Base-by-base conservation (phyloP, 1,139 yeast species). In the Kazachstania sp. region DNA sequence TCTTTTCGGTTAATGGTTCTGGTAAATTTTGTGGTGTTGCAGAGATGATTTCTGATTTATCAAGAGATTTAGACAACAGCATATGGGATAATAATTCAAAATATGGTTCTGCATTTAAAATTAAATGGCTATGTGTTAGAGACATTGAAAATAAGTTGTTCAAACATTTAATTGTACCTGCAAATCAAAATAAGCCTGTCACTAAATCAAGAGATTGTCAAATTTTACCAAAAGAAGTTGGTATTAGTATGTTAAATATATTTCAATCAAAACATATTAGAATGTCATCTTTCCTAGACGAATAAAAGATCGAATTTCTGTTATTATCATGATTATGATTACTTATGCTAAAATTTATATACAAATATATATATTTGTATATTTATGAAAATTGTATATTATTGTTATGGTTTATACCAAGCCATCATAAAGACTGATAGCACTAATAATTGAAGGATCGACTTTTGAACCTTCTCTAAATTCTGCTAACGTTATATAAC, bases 351-450 rank as follows among this genome's bases (percentile, higher is more conserved):
- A 23, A 19, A 15, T 31, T n/a, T 15, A 31, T 31, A 31, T 15
- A 31, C 15, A 13, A 31, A 31, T n/a, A 31, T 31, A 31, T n/a
- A n/a, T 31, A 31, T 31, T 13, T 31, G 15, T 31, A 6, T 1
- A 31, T 13, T n/a, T 11, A 31, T n/a, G 15, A 15, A 12, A n/a
- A 31, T 13, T 13, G 34, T 31, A 32, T 37, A 15, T 28, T 28
- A 39, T 18, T 34, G 8, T 39, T 20, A 38, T 38, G 41, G 13
- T 38, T 20, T 67, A 85, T 46, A 85, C 86, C 57, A 85, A 70
- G 1, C 90, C 94, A 54, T 82, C 87, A 61, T 90, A 92, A 35
- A 90, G 69, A 60, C 79, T 83, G 55, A 92, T 71, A 1, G 97
- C 90, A 53, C 81, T 76, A 45, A 83, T 73, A 43, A 90, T 84